These are phyloP conservation scores for Ramularia endophylla DNA, from an alignment of 2,329 filamentous ascomycete genomes.

Conservation along the genomic window DNA sequence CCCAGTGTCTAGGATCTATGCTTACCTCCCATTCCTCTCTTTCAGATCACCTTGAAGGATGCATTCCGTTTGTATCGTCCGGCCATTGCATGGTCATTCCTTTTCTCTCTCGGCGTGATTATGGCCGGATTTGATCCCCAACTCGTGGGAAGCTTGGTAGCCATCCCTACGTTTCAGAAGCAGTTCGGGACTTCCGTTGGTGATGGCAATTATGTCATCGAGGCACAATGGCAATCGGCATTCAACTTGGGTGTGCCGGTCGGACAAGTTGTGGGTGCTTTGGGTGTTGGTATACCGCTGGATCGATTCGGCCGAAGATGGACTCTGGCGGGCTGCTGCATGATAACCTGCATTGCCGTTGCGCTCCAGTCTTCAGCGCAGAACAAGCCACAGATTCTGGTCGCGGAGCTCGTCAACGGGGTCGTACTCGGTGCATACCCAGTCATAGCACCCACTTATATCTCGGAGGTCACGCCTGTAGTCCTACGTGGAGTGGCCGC, in stretches of 20 bases:
- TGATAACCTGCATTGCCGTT: conserved; percentile 50
- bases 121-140: conserved; percentile 40
- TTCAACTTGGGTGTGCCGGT: conserved; percentile 50
- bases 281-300: conserved; percentile 60
- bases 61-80: no score
- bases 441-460: conserved; percentile 51
- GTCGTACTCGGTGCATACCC: conserved; percentile 30
- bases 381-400: conserved; percentile 27
- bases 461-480: conserved; percentile 58
- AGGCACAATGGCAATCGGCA: conserved; percentile 53
- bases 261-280: conserved; percentile 61
- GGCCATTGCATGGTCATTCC: conserved; percentile 34
- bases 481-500: conserved; percentile 53
- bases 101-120: conserved; percentile 33
- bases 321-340: conserved; percentile 56
- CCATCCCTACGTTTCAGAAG: conserved; percentile 26
- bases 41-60: no score
- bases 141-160: conserved; percentile 33
- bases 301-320: conserved; percentile 42
- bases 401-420: conserved; percentile 27
- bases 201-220: conserved; percentile 42
- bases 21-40: no score
- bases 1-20: no score
- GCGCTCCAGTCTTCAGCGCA: conserved; percentile 37
- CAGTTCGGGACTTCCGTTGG: conserved; percentile 35